These are phyloP conservation scores for Aspergillus carlsbadensis DNA, from an alignment of 495 filamentous ascomycete species.

Conservation along the genomic window DNA sequence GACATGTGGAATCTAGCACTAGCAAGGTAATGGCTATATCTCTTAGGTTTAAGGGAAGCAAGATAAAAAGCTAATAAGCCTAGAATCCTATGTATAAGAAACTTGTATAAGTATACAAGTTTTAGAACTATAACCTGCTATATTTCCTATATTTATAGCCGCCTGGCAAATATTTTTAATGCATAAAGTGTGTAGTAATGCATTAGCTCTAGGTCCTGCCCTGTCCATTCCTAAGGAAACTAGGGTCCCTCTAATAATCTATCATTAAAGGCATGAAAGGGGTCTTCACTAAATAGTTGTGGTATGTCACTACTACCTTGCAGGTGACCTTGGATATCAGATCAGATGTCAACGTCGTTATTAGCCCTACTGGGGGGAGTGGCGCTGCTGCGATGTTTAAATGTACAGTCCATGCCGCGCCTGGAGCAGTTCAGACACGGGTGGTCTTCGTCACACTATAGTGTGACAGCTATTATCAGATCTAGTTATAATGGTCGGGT, in stretches of 20 bases:
- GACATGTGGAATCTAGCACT: slow-evolving; percentile 7
- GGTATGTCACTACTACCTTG: neutral
- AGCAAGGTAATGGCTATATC: slow-evolving; percentile 1
- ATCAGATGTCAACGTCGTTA: neutral
- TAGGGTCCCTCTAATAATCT: neutral
- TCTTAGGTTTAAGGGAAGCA: slow-evolving; percentile 10
- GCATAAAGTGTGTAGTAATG: slow-evolving; percentile 9
- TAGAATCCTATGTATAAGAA: slow-evolving; percentile 48
- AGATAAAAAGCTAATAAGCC: slow-evolving; percentile 46
- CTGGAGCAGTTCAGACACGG: slow-evolving; percentile 4
- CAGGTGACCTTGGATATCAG: neutral
- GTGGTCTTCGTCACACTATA: slow-evolving; percentile 8
- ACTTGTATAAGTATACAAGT: slow-evolving; percentile 40
- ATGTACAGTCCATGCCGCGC: neutral
- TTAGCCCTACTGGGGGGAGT: neutral
- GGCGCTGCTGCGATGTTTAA: slow-evolving; percentile 1
- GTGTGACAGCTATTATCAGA: no score
- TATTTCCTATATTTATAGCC: slow-evolving; percentile 14
- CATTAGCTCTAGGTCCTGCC: slow-evolving; percentile 9
- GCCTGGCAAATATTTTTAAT: neutral
- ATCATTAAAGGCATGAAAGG: neutral
- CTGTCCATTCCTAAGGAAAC: slow-evolving; percentile 3
- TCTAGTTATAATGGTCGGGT: neutral
- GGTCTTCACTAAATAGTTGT: neutral
- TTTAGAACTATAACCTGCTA: slow-evolving; percentile 39